Evolutionary conservation across 2,329 filamentous ascomycete species (phyloP).

Genomic region (Apiospora rasikravindrae): DNA sequence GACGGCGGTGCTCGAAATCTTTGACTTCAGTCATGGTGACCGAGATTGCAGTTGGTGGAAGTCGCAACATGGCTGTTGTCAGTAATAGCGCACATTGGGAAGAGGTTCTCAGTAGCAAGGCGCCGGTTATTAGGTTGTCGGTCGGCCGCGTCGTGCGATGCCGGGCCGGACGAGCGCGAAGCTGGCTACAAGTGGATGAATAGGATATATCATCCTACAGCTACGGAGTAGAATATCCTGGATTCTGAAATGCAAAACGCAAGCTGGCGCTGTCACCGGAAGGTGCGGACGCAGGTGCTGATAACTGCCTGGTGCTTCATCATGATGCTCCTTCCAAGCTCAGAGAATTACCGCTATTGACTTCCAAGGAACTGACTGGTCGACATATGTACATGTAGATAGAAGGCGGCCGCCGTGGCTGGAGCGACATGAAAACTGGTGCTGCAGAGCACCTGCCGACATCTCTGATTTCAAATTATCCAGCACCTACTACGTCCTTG

Average conservation of each 20-base stretch:
- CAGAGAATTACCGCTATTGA: background rate
- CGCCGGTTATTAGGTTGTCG: background rate
- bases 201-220: too few relatives aligned
- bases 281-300: background rate
- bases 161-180: background rate
- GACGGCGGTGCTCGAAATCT: slow-evolving; percentile 42
- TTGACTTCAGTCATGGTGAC: slow-evolving; percentile 49
- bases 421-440: background rate
- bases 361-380: background rate
- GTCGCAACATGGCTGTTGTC: slow-evolving; percentile 45
- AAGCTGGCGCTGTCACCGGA: background rate
- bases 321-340: background rate
- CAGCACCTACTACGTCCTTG: background rate
- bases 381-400: background rate
- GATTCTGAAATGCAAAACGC: background rate
- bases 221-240: background rate
- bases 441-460: background rate
- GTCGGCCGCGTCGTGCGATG: background rate
- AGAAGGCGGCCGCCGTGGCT: background rate
- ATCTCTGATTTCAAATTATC: background rate
- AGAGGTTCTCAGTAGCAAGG: background rate
- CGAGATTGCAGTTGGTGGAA: slow-evolving; percentile 45
- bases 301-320: background rate
- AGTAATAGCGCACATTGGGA: background rate
- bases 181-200: background rate